A percentile compares a stretch with the other conserved stretches of the same genome.
These are phyloP conservation scores for Dendrocalamus sinicus DNA, from an alignment of 176 grass and related monocot genomes.

Conservation along the genomic window DNA sequence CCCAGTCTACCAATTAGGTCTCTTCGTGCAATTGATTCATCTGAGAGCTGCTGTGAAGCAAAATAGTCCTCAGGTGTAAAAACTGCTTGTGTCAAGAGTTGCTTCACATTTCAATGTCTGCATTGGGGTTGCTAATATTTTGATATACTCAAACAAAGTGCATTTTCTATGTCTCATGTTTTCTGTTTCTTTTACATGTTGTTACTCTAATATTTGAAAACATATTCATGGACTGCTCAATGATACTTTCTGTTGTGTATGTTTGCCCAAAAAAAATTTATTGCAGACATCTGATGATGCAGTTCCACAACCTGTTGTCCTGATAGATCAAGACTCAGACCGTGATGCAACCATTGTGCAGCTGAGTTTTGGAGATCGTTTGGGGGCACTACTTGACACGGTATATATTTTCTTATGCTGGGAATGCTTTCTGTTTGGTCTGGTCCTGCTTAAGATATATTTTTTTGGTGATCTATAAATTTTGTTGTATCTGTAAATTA, in stretches of 20 bases:
- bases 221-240: neutral
- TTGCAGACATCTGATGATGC: conserved; percentile 59
- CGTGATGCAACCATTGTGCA: conserved; percentile 88
- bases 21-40: conserved; percentile 1
- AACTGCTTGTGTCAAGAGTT: conserved; percentile 7
- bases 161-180: neutral
- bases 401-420: conserved; percentile 44
- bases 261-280: conserved; percentile 1
- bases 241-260: conserved; percentile 24
- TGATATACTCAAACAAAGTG: neutral
- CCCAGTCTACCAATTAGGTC: neutral
- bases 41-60: neutral
- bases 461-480: neutral
- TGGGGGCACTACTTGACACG: conserved; percentile 90
- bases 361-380: conserved; percentile 90
- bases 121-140: neutral
- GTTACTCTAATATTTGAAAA: neutral
- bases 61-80: conserved; percentile 27
- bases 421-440: conserved; percentile 1
- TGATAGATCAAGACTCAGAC: conserved; percentile 94
- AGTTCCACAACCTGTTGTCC: conserved; percentile 77
- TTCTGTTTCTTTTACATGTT: conserved; percentile 21
- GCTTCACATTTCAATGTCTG: neutral
- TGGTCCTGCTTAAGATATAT: neutral
- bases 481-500: conserved; percentile 38